phyloP scores from a whole-genome alignment of 2,329 filamentous ascomycete species.

The Fusarium beomiforme region DNA sequence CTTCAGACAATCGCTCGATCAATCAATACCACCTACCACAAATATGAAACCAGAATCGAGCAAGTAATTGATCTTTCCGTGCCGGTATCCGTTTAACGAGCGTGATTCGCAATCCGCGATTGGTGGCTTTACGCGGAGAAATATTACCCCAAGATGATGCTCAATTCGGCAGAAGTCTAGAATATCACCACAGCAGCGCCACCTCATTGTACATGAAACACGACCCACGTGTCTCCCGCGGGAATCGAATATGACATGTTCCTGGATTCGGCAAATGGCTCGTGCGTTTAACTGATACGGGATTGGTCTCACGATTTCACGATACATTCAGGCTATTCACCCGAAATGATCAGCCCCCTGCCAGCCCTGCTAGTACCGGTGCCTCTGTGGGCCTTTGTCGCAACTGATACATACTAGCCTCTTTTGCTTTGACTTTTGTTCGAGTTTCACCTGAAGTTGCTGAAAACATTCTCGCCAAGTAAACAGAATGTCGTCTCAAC shows the following conservation, averaged over 20 bases:
- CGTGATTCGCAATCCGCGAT: background rate
- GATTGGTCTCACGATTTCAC: background rate
- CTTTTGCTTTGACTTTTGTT: background rate
- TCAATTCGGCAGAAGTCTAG: constrained; percentile 6
- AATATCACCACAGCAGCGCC: background rate
- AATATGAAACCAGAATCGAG: background rate
- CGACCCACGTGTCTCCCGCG: background rate
- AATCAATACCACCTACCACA: background rate
- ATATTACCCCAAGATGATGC: background rate
- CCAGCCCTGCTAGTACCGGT: background rate
- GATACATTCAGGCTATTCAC: background rate
- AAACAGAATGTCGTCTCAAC: background rate
- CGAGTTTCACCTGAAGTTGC: background rate
- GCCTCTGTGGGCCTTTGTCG: background rate
- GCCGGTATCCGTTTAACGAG: background rate
- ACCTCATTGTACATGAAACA: background rate
- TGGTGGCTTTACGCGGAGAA: constrained; percentile 6
- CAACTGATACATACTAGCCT: background rate
- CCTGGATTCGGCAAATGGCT: background rate
- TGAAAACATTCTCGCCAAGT: background rate
- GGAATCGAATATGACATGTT: background rate
- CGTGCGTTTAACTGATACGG: background rate
- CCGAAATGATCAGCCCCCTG: background rate
- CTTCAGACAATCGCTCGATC: background rate
- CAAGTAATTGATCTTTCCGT: background rate